A percentile compares a stretch with the other conserved stretches of the same genome.
phyloP scores from a whole-genome alignment of 2,329 filamentous ascomycete species.

The Penicillium oxalicum region DNA sequence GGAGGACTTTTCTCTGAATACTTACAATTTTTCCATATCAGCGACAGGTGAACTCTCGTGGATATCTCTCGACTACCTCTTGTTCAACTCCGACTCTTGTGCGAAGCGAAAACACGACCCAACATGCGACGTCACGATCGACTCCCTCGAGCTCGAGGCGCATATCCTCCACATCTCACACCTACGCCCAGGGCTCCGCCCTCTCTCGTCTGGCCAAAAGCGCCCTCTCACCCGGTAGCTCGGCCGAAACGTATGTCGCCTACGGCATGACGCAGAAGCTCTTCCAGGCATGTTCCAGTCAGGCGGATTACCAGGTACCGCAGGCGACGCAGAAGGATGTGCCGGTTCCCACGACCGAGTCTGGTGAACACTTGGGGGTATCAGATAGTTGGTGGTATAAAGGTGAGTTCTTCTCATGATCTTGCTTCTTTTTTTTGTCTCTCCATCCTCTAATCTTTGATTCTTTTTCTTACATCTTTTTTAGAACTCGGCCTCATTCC shows the following conservation, averaged over 20 bases:
- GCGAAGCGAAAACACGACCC: conserved; percentile 1
- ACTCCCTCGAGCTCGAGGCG: background rate
- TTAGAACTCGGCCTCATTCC: conserved; percentile 66
- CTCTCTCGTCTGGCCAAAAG: conserved; percentile 25
- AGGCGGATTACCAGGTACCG: conserved; percentile 72
- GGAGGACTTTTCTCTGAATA: too few relatives aligned
- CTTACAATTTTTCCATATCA: background rate
- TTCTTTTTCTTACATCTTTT: background rate
- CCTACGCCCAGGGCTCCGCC: conserved; percentile 15
- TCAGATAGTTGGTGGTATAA: conserved; percentile 75
- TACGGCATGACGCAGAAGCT: conserved; percentile 73
- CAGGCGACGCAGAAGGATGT: conserved; percentile 60
- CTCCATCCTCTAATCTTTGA: background rate
- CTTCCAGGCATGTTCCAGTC: conserved; percentile 66
- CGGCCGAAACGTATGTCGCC: conserved; percentile 66
- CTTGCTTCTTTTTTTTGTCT: background rate
- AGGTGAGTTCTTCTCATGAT: conserved; percentile 44
- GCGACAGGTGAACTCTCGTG: conserved; percentile 8
- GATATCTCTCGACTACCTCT: conserved; percentile 7
- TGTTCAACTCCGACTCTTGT: background rate
- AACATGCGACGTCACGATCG: background rate
- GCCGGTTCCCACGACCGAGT: conserved; percentile 63
- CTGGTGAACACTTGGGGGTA: conserved; percentile 76
- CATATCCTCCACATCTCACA: conserved; percentile 8
- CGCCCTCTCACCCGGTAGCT: conserved; percentile 32